Percentiles rank a stretch among this genome's conserved stretches.
Evolutionary conservation across 805 yeast species (phyloP).

Genomic region (Candida andamanensis): DNA sequence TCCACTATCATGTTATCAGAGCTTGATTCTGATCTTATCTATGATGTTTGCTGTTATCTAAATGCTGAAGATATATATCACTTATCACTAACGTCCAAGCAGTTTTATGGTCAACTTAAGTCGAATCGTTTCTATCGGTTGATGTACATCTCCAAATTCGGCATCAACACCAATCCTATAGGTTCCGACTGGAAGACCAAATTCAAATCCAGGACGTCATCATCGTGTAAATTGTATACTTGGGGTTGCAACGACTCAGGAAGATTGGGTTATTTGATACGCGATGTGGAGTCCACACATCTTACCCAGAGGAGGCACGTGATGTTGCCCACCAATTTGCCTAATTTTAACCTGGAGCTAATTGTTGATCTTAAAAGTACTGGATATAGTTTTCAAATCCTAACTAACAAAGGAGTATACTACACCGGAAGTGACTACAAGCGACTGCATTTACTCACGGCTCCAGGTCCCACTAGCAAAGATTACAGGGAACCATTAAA

Average conservation of each 20-base stretch:
- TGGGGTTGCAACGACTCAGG: slow-evolving; percentile 47
- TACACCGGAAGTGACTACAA: slow-evolving; percentile 43
- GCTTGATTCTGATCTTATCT: slow-evolving; percentile 4
- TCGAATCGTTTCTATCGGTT: slow-evolving; percentile 12
- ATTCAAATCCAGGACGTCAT: slow-evolving; percentile 32
- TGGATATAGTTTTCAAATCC: slow-evolving; percentile 59
- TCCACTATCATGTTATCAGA: slow-evolving; percentile 1
- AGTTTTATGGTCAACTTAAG: slow-evolving; percentile 26
- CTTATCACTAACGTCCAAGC: slow-evolving; percentile 34
- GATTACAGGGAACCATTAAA: slow-evolving; percentile 2
- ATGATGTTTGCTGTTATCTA: slow-evolving; percentile 14
- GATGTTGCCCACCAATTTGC: slow-evolving; percentile 33
- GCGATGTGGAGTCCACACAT: slow-evolving; percentile 20
- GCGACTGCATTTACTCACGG: slow-evolving; percentile 7
- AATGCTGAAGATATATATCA: slow-evolving; percentile 35
- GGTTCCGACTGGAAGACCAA: slow-evolving; percentile 48
- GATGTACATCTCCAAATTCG: slow-evolving; percentile 42
- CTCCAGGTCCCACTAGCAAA: slow-evolving; percentile 25
- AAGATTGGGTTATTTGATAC: slow-evolving; percentile 41
- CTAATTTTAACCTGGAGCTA: slow-evolving; percentile 26
- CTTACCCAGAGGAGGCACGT: slow-evolving; percentile 22
- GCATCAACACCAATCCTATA: slow-evolving; percentile 33
- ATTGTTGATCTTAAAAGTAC: slow-evolving; percentile 53
- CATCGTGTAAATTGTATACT: slow-evolving; percentile 36
- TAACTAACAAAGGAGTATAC: slow-evolving; percentile 54